These are phyloP conservation scores for Puccinia coronata DNA, from an alignment of 1,284 basidiomycete species.

Conservation along the genomic window DNA sequence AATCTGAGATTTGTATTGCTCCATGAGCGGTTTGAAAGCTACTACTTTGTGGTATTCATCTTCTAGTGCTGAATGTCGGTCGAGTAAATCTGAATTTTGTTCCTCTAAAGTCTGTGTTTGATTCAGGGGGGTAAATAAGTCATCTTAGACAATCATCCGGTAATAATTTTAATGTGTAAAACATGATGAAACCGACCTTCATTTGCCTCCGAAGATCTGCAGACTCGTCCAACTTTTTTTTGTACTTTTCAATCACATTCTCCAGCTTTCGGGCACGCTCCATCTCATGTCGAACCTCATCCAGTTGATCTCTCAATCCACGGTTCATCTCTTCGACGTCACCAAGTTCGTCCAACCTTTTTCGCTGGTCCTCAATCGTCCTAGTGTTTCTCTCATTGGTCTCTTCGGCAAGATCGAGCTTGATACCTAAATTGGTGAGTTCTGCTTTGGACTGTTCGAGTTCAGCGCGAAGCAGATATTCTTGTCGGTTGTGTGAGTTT, in stretches of 20 bases:
- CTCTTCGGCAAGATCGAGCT: constrained; percentile 7
- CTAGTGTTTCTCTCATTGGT: constrained; percentile 23
- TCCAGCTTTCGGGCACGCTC: constrained; percentile 90
- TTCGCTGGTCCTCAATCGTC: constrained; percentile 21
- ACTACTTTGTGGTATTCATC: constrained; percentile 84
- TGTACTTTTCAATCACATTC: constrained; percentile 97
- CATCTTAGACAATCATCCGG: background rate
- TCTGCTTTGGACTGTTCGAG: constrained; percentile 69
- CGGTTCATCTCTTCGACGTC: constrained; percentile 72
- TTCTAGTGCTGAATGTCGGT: constrained; percentile 85
- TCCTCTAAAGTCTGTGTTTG: constrained; percentile 73
- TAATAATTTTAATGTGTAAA: background rate
- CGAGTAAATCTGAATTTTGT: constrained; percentile 85
- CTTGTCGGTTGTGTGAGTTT: constrained; percentile 65
- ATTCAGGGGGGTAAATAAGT: background rate
- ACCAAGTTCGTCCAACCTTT: constrained; percentile 74
- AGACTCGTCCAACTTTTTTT: constrained; percentile 94
- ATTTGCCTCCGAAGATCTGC: constrained; percentile 82
- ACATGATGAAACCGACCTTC: constrained; percentile 64
- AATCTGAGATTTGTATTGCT: constrained; percentile 87
- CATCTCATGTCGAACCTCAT: constrained; percentile 82
- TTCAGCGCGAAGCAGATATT: constrained; percentile 69
- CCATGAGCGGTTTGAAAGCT: constrained; percentile 83
- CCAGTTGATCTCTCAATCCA: constrained; percentile 85
- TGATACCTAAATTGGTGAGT: constrained; percentile 63